Base-by-base conservation (phyloP, 2,329 filamentous ascomycete genomes). In the Pleoardoris graminearum region DNA sequence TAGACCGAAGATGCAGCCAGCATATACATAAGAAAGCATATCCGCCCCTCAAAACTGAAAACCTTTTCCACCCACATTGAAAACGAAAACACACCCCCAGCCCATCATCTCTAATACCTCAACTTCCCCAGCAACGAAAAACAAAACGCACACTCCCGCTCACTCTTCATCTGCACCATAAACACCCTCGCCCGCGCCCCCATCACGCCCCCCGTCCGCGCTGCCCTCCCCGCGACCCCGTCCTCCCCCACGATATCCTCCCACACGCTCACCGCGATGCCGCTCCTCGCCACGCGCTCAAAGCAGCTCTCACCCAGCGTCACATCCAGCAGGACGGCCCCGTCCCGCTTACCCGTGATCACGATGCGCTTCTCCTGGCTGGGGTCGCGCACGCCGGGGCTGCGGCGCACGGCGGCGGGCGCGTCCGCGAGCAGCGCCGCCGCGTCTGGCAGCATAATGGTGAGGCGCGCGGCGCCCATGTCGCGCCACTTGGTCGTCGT, bases 241-340 rank as follows among this genome's bases (percentile, higher is more conserved):
- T 72, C 66, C 7, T 70, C 65, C 14, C 73, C 74, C 2, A 72
- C 60, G n/a, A 69, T 65, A 58, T 80, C 77, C 70, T 94, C 89
- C 85, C 91, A 94, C 30, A 97, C 88, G 59, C 89, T 92, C 50
- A 96, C 86, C 1, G 94, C 90, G 64, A 97, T 93, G 41, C 92
- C 92, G 29, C 89, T 88, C 60, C 88, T 85, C 4, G 90, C 92
- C 54, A 96, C 85, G 16, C 89, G 80, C 60, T 92, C 88, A 74
- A 96, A 95, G 67, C 89, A 92, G 51, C 85, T 89, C 68, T 91
- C 91, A 10, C 88, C 88, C 1, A 97, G 79, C 42, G 91, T 91
- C 1, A 90, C 90, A 71, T 97, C 93, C 0, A 97, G 80, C 30
- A 96, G 74, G 1, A 87, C 22, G 11, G 1, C 80, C 55, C 86